Evolutionary conservation across 768 basidiomycete species (phyloP).

Genomic region (Pleurotus tuoliensis): DNA sequence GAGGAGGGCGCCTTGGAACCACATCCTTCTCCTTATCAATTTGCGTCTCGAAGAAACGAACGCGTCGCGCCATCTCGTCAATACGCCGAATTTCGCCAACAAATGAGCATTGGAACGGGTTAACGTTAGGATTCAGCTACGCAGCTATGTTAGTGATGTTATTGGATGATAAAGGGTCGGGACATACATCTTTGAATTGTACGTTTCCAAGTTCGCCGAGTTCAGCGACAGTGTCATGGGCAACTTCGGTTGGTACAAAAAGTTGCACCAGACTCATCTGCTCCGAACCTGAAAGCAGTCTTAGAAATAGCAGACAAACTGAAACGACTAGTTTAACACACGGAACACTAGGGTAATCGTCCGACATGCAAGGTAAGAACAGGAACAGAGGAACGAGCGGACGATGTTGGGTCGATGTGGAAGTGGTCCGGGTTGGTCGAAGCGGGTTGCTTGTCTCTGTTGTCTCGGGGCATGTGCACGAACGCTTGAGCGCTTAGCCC

Average conservation of each 20-base stretch:
- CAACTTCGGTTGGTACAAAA: slow-evolving; percentile 94
- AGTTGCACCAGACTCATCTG: slow-evolving; percentile 98
- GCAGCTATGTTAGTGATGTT: slow-evolving; percentile 4
- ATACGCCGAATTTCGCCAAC: slow-evolving; percentile 93
- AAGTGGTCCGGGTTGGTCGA: too few species aligned
- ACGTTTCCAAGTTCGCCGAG: slow-evolving; percentile 94
- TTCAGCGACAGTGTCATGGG: slow-evolving; percentile 94
- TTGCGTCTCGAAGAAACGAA: slow-evolving; percentile 84
- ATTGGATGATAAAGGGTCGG: background rate
- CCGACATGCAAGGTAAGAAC: slow-evolving; percentile 48
- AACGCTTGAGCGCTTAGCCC: too few species aligned
- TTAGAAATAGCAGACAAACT: slow-evolving; percentile 14
- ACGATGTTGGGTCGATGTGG: too few species aligned
- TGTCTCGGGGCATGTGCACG: too few species aligned
- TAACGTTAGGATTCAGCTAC: slow-evolving; percentile 90
- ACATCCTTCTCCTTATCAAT: slow-evolving; percentile 83
- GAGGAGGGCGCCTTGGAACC: slow-evolving; percentile 82
- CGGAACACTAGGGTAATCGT: slow-evolving; percentile 84
- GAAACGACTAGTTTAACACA: too few species aligned
- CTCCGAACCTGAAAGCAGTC: slow-evolving; percentile 71
- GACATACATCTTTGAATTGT: slow-evolving; percentile 92
- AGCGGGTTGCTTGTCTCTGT: too few species aligned
- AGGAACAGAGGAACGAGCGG: too few species aligned
- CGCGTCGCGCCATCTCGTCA: slow-evolving; percentile 94
- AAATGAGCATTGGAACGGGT: slow-evolving; percentile 98